Percentiles rank a stretch among this genome's conserved stretches.
Evolutionary conservation across 2,329 filamentous ascomycete species (phyloP).

Genomic region (Teratosphaeria zuluensis): DNA sequence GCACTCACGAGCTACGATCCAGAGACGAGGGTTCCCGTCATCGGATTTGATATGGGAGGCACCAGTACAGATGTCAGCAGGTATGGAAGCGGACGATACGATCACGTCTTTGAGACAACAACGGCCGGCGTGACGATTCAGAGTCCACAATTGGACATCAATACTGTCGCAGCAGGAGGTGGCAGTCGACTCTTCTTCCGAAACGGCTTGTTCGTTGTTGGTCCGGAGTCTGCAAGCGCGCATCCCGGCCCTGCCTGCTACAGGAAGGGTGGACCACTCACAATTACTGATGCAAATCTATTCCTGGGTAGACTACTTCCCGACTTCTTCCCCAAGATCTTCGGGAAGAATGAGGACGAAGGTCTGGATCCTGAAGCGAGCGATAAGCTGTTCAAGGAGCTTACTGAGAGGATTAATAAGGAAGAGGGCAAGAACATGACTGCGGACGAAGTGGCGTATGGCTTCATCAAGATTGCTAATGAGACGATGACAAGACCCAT

Average conservation of each 20-base stretch:
- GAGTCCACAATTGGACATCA: slow-evolving; percentile 85
- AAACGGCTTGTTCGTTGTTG: slow-evolving; percentile 83
- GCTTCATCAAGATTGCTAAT: slow-evolving; percentile 82
- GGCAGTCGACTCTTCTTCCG: slow-evolving; percentile 77
- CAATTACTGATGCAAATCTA: slow-evolving; percentile 88
- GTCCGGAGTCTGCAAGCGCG: slow-evolving; percentile 78
- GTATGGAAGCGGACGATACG: slow-evolving; percentile 69
- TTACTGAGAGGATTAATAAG: slow-evolving; percentile 67
- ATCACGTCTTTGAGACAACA: slow-evolving; percentile 90
- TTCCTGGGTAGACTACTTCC: slow-evolving; percentile 76
- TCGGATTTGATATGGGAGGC: slow-evolving; percentile 93
- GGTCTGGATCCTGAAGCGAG: slow-evolving; percentile 69
- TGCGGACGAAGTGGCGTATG: slow-evolving; percentile 76
- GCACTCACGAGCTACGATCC: slow-evolving; percentile 84
- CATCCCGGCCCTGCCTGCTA: slow-evolving; percentile 89
- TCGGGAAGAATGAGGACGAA: slow-evolving; percentile 79
- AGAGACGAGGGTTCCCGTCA: slow-evolving; percentile 71
- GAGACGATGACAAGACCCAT: slow-evolving; percentile 89
- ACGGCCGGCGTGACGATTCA: slow-evolving; percentile 92
- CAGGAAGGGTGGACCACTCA: slow-evolving; percentile 76
- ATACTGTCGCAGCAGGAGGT: slow-evolving; percentile 86
- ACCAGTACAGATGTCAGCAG: slow-evolving; percentile 87
- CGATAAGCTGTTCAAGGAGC: slow-evolving; percentile 61
- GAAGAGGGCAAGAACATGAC: slow-evolving; percentile 63
- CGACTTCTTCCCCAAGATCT: slow-evolving; percentile 92